phyloP scores from a whole-genome alignment of 768 basidiomycete genomes.

The Hortiboletus flavorubellus region DNA sequence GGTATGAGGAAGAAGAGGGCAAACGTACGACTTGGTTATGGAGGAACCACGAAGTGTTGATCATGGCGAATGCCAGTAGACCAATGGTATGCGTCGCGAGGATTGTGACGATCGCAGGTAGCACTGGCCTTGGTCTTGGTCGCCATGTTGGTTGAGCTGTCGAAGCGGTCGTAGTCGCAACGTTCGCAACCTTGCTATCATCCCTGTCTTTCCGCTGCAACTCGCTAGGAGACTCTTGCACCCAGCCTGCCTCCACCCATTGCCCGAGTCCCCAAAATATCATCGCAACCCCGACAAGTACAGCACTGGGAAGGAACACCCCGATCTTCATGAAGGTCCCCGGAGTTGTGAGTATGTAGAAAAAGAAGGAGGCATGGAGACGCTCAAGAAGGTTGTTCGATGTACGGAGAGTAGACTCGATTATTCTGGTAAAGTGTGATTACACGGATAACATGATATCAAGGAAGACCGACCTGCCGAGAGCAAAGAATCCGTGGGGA shows the following conservation, averaged over 20 bases:
- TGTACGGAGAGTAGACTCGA: slow-evolving; percentile 87
- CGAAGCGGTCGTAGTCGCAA: not conserved
- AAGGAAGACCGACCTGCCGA: slow-evolving; percentile 66
- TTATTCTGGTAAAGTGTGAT: slow-evolving; percentile 43
- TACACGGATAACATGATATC: not conserved
- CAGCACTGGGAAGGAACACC: slow-evolving; percentile 81
- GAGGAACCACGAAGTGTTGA: slow-evolving; percentile 46
- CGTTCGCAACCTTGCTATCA: slow-evolving; percentile 9
- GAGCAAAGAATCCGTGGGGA: slow-evolving; percentile 92
- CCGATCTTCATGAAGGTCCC: slow-evolving; percentile 85
- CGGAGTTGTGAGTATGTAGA: slow-evolving; percentile 65
- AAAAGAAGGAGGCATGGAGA: slow-evolving; percentile 96
- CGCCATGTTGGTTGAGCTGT: slow-evolving; percentile 4
- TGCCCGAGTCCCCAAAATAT: slow-evolving; percentile 76
- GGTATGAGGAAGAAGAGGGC: not conserved
- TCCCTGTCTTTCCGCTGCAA: slow-evolving; percentile 1
- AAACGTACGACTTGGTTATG: slow-evolving; percentile 39
- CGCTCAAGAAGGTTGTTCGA: slow-evolving; percentile 94
- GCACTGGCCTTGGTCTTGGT: slow-evolving; percentile 49
- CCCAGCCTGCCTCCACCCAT: slow-evolving; percentile 71
- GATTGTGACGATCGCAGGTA: slow-evolving; percentile 53
- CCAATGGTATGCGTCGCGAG: slow-evolving; percentile 56
- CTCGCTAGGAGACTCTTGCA: slow-evolving; percentile 4
- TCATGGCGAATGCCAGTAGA: slow-evolving; percentile 43
- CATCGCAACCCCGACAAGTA: slow-evolving; percentile 81